Base-by-base conservation (phyloP, 1,284 basidiomycete genomes). In the Pulchroboletus neoregius region DNA sequence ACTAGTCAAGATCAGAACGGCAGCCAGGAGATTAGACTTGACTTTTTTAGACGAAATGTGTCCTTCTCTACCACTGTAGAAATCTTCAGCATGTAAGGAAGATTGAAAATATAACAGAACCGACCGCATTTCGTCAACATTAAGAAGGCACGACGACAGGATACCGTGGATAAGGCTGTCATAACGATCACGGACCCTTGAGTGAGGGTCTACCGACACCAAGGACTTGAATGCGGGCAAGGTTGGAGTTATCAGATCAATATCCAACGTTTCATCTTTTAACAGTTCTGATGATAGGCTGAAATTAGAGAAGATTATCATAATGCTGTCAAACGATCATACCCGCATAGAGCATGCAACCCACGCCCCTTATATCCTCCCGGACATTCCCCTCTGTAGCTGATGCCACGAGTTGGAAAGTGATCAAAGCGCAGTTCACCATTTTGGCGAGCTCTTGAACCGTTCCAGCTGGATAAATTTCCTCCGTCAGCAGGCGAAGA, bases 81-180 rank as follows among this genome's bases (percentile, higher is more conserved):
- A 33, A 18, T 16, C 23, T 12, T 46, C 15, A 53, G 35, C 12
- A 43, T 23, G 28, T 13, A 28, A 40, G 37, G 43, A 33, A 37
- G 23, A 31, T 22, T 5, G 2, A 28, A 43, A 26, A 28, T 5
- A 18, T 7, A 27, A 41, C 16, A 39, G 45, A 34, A 41, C 82
- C 53, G 45, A 92, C 91, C 91, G 81, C 84, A 96, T 91, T 53
- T 89, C 91, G 56, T 97, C 93, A 18, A 97, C 76, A 58, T 94
- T 90, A 43, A 86, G 71, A 31, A 99, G 68, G 61, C 91, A 93
- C 2, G 86, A 78, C 0, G 91, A 94, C 9, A 98, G 68, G 30
- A 97, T 70, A 6, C 91, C 93, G 60, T 98, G 93, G 0, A 96
- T 69, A 5, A 91, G 70, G 13, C 78, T 77, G 10, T 73, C 72